Percentiles rank a stretch among this genome's conserved stretches.
Conservation (phyloP, 2,329 filamentous ascomycete species). For the Colletotrichum costaricense region DNA sequence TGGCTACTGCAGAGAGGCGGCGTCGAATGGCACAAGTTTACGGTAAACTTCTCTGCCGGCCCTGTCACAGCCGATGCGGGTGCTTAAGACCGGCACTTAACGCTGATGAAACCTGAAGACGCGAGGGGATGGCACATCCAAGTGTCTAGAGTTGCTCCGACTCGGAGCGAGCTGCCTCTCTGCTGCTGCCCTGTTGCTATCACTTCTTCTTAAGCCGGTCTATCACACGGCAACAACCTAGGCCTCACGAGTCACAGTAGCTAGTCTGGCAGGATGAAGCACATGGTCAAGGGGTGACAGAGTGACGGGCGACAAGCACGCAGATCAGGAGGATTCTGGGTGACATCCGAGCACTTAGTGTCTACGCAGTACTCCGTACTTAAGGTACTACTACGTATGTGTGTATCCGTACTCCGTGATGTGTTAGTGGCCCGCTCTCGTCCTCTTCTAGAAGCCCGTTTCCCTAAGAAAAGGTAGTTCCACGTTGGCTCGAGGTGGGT, state of each 20-base stretch:
- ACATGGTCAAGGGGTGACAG: not conserved
- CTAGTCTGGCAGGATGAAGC: not conserved
- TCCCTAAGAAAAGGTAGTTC: not conserved
- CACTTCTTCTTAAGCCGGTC: no score
- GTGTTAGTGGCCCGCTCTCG: not conserved
- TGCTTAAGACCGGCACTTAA: slow-evolving; percentile 22
- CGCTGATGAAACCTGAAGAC: slow-evolving; percentile 17
- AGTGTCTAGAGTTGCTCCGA: not conserved
- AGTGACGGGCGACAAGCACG: not conserved
- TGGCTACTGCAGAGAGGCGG: not conserved
- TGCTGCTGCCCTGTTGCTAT: not conserved
- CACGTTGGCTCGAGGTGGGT: not conserved
- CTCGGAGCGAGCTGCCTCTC: not conserved
- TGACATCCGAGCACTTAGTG: slow-evolving; percentile 8
- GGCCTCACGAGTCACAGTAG: no score
- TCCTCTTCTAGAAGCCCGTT: slow-evolving; percentile 11
- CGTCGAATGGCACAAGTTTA: not conserved
- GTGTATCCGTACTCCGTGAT: not conserved
- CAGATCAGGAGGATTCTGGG: slow-evolving; percentile 5
- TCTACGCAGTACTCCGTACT: not conserved
- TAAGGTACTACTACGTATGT: no score
- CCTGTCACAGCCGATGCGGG: slow-evolving; percentile 3
- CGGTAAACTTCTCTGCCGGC: not conserved
- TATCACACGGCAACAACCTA: not conserved
- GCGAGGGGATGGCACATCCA: slow-evolving; percentile 12